Evolutionary conservation across 1,284 basidiomycete genomes (phyloP).

Genomic region (Macrocystidia cucumis): DNA sequence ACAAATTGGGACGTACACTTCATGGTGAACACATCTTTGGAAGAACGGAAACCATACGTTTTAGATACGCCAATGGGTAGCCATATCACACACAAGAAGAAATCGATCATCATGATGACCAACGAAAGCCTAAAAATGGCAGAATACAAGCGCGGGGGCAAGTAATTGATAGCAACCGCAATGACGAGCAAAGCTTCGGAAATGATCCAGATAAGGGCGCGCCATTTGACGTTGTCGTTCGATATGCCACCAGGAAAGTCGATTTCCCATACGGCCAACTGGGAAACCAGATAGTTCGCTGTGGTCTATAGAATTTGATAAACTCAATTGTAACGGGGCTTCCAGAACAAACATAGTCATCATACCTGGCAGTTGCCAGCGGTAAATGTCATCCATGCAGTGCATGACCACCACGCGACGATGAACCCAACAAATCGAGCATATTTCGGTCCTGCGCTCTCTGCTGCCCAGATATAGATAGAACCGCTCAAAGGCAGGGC

Average conservation of each 20-base stretch:
- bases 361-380: constrained; percentile 76
- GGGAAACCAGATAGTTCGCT: constrained; percentile 79
- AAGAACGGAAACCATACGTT: constrained; percentile 77
- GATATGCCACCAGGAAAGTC: constrained; percentile 72
- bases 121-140: constrained; percentile 69
- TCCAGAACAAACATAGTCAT: constrained; percentile 2
- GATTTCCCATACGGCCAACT: constrained; percentile 70
- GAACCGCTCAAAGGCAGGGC: constrained; percentile 80
- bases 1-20: constrained; percentile 56
- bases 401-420: constrained; percentile 85
- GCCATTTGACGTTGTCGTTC: constrained; percentile 72
- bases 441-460: constrained; percentile 79
- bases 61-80: constrained; percentile 78
- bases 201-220: constrained; percentile 74
- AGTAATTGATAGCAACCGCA: constrained; percentile 73
- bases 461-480: constrained; percentile 88
- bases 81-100: constrained; percentile 82
- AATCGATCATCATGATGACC: constrained; percentile 71
- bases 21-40: constrained; percentile 73
- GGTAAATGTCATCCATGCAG: constrained; percentile 86
- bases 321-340: no score
- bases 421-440: constrained; percentile 80
- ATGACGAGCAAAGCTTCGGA: constrained; percentile 65
- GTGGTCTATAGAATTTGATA: constrained; percentile 45
- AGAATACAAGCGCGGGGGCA: constrained; percentile 70